These are phyloP conservation scores for Pelargonium nanum DNA, from an alignment of 345 rosid genomes.

Conservation along the genomic window DNA sequence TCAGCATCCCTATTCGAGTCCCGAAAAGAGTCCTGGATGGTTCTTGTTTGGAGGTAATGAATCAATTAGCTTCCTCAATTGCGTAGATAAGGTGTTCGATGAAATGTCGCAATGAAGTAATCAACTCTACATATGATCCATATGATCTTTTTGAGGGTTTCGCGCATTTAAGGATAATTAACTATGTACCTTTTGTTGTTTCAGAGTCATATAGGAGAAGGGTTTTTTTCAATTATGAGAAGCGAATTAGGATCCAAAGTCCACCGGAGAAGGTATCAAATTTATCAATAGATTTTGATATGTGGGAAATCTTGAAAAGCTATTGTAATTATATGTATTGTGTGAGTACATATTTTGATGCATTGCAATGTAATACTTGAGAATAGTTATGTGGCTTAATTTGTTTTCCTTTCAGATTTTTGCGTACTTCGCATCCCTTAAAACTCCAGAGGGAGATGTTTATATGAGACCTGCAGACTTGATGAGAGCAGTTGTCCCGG, in stretches of 20 bases:
- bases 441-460: constrained; percentile 49
- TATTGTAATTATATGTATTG: too few species aligned
- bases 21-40: background rate
- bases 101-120: background rate
- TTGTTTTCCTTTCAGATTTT: constrained; percentile 40
- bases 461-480: constrained; percentile 78
- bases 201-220: constrained; percentile 75
- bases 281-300: background rate
- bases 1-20: background rate
- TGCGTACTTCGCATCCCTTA: constrained; percentile 71
- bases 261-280: constrained; percentile 77
- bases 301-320: too few species aligned
- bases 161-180: background rate
- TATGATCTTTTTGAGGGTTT: background rate
- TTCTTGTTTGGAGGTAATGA: background rate
- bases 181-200: background rate
- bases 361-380: too few species aligned
- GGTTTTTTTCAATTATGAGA: constrained; percentile 90
- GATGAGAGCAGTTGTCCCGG: constrained; percentile 90
- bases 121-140: background rate
- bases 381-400: too few species aligned
- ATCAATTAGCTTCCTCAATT: background rate
- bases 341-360: too few species aligned
- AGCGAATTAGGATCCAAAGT: constrained; percentile 80
- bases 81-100: background rate